Evolutionary conservation across 345 rosid species (phyloP), one percentile per base, ranked within the genome.

Genomic region (Gynandropsis gynandra): DNA sequence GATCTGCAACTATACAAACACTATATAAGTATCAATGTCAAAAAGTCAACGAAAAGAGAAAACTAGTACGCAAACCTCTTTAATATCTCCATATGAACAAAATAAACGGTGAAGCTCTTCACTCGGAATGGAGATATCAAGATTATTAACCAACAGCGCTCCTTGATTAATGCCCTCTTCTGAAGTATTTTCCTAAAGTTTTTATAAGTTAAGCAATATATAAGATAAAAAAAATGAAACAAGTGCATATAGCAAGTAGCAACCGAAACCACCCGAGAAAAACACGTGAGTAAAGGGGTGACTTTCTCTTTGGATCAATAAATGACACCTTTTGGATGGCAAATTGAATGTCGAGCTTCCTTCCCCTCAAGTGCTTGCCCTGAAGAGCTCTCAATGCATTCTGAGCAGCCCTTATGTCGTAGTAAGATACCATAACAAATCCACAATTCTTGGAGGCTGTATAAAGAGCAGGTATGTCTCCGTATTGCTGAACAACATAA

Each of bases 381-480:
- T 93, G 97, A 52, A 93, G 95, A 34, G 74, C 62, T 67, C 73
- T 74, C 75, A 78, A 76, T 13, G 97, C 97, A 37, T 76, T 78
- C 43, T 64, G 75, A 44, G 99, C 90, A 50, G 95, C 95, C 68
- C 99, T 78, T 65, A 88, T 76, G 71, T 93, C 99, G 69, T 76
- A 81, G 72, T 85, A 93, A 10, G 95, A 77, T 53, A 93, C 70
- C 75, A 88, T 66, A 51, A 85, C 76, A 74, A 78, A 83, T 45
- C 97, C 97, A 33, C 71, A 79, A 69, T 80, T 85, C 71, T 85
- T 93, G 85, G 83, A 71, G 54, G 94, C 74, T 51, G 95, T 80
- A 49, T 80, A 70, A 59, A 93, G 67, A 49, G 79, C 70, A 50
- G 71, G 76, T 58, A 93, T 72, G 18, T 93, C 99, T 70, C 99